Conservation (phyloP, 139 green algal genomes). For the Auxenochlorella pyrenoidosa region DNA sequence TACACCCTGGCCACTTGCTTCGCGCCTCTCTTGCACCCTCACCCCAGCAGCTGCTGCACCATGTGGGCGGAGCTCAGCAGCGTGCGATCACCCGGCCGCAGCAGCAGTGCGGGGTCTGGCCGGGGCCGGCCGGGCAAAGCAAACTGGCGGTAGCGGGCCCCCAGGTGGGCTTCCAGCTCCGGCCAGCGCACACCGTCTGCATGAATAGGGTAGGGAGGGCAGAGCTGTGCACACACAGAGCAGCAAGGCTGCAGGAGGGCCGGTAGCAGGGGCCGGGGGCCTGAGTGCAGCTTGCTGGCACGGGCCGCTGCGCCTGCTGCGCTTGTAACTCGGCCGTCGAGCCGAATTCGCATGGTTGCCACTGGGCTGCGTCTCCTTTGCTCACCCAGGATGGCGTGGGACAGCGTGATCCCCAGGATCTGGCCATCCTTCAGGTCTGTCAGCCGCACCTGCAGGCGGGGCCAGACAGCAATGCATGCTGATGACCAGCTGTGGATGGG, state of each 20-base stretch:
- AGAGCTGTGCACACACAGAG: not conserved
- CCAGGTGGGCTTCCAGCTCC: conserved; percentile 10
- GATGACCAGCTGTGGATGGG: no score
- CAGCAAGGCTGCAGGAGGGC: not conserved
- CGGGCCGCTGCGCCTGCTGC: no score
- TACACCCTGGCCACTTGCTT: no score
- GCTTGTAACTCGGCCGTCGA: no score
- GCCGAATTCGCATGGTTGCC: not conserved
- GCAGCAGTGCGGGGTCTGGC: not conserved
- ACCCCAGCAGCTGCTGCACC: not conserved
- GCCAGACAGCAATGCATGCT: not conserved
- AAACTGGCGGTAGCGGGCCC: conserved; percentile 10
- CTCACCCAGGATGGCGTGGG: conserved; percentile 8
- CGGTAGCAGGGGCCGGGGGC: no score
- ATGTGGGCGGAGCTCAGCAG: not conserved
- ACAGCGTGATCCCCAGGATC: conserved; percentile 16
- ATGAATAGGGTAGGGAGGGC: not conserved
- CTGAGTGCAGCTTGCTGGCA: no score
- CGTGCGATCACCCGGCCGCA: not conserved
- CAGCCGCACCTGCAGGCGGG: conserved; percentile 1
- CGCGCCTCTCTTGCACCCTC: no score
- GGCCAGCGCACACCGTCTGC: conserved; percentile 23
- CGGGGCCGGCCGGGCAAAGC: not conserved
- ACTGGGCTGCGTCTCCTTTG: no score
- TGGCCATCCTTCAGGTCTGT: conserved; percentile 1